Percentiles rank a stretch among this genome's conserved stretches.
These are phyloP conservation scores for Ilyonectria mors-panacis DNA, from an alignment of 2,329 filamentous ascomycete species.

Conservation along the genomic window DNA sequence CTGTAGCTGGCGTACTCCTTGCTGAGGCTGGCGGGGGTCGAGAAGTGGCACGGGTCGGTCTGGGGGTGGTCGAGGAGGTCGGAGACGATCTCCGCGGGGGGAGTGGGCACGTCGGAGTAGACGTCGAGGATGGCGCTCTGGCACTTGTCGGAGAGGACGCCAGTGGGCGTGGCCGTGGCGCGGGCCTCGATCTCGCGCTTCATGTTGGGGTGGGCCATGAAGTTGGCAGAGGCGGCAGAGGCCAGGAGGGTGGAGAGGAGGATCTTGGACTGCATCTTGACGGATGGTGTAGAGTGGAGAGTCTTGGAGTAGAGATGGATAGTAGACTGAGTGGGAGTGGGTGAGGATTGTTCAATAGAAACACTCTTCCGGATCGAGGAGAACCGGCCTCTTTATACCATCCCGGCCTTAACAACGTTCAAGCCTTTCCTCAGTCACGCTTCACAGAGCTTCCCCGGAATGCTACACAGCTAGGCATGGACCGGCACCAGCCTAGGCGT, in stretches of 20 bases:
- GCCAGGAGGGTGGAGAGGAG: constrained; percentile 47
- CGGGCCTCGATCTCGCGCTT: constrained; percentile 48
- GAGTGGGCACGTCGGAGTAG: constrained; percentile 49
- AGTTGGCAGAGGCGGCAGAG: constrained; percentile 47
- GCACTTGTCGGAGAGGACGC: constrained; percentile 40
- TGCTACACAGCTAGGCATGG: constrained; percentile 9
- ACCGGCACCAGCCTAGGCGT: constrained; percentile 11
- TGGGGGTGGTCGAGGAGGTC: constrained; percentile 43
- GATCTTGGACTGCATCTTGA: constrained; percentile 50
- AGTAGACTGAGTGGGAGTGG: constrained; percentile 1
- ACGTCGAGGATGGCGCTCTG: constrained; percentile 42
- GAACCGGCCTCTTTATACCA: constrained; percentile 22
- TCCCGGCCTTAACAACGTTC: neutral
- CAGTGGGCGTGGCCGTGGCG: constrained; percentile 26
- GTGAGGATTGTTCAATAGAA: neutral
- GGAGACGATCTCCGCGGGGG: constrained; percentile 48
- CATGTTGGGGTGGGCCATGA: constrained; percentile 49
- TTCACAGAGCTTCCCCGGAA: constrained; percentile 26
- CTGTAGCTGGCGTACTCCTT: constrained; percentile 52
- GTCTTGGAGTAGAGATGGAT: neutral
- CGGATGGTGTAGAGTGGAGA: constrained; percentile 14
- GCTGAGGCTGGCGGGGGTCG: constrained; percentile 50
- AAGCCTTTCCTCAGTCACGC: neutral
- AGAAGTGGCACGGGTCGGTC: constrained; percentile 53
- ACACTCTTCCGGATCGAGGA: neutral